Evolutionary conservation across 495 filamentous ascomycete species (phyloP).

Genomic region (Oidiodendron maius): DNA sequence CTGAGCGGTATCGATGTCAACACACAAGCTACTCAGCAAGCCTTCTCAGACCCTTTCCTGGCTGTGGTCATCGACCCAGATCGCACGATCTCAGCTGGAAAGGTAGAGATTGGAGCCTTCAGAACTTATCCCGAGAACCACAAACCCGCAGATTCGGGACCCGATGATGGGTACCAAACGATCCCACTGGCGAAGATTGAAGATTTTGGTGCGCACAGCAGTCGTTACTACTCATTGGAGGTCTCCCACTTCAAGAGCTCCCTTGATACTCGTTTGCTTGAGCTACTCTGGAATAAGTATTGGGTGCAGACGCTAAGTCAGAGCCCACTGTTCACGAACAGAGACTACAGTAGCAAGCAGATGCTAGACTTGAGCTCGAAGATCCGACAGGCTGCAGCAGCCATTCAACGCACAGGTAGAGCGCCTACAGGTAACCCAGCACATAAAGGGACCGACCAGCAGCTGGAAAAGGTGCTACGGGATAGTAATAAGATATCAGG

Average conservation of each 20-base stretch:
- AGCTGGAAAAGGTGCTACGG: constrained; percentile 73
- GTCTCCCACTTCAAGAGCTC: constrained; percentile 91
- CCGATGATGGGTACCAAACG: constrained; percentile 54
- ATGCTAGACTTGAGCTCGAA: constrained; percentile 84
- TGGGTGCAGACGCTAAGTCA: constrained; percentile 99
- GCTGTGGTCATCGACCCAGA: constrained; percentile 98
- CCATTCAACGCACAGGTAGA: constrained; percentile 33
- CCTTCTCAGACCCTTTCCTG: constrained; percentile 80
- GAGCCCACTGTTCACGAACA: constrained; percentile 84
- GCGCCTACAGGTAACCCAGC: constrained; percentile 7
- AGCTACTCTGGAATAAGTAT: constrained; percentile 97
- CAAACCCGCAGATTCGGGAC: constrained; percentile 44
- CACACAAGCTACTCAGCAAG: constrained; percentile 81
- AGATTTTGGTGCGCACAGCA: constrained; percentile 91
- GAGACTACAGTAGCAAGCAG: constrained; percentile 88
- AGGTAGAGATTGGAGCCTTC: constrained; percentile 97
- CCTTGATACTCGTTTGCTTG: constrained; percentile 78
- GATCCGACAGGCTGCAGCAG: constrained; percentile 54
- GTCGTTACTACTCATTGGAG: constrained; percentile 83
- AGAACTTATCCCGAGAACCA: constrained; percentile 80
- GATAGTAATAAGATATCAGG: constrained; percentile 76
- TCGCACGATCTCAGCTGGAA: constrained; percentile 87
- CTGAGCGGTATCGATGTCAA: constrained; percentile 90
- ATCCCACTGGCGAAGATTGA: constrained; percentile 90
- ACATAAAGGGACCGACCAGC: constrained; percentile 38